Evolutionary conservation across 345 rosid genomes (phyloP).

Genomic region (Psidium friedrichsthalianum): DNA sequence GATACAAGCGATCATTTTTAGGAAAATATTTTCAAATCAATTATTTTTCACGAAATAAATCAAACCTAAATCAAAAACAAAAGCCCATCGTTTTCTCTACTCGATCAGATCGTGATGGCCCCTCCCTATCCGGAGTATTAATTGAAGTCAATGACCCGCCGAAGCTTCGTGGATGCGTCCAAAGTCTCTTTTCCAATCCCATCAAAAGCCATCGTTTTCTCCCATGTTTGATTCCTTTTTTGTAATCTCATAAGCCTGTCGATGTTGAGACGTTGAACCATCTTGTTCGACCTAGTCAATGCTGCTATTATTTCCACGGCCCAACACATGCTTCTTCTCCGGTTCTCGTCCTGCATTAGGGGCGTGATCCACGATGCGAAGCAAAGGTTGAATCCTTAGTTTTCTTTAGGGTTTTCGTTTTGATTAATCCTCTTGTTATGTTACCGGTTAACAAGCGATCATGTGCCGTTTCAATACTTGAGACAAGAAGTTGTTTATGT

Average conservation of each 20-base stretch:
- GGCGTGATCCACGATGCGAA: neutral
- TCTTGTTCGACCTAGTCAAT: neutral
- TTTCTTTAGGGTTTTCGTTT: neutral
- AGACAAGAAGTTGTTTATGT: neutral
- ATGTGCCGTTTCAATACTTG: neutral
- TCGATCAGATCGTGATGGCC: neutral
- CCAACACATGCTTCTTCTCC: neutral
- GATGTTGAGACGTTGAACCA: neutral
- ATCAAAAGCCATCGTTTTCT: neutral
- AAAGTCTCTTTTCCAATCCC: neutral
- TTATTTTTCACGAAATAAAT: fast-evolving
- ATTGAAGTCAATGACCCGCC: neutral
- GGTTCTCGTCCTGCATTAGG: neutral
- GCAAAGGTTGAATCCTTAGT: neutral
- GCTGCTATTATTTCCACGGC: neutral
- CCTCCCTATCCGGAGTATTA: neutral
- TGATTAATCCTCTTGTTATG: neutral
- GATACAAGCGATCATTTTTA: neutral
- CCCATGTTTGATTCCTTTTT: neutral
- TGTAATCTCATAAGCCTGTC: neutral
- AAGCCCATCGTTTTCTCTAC: neutral
- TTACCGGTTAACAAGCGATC: neutral
- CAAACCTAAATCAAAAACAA: neutral
- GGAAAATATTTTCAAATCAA: neutral
- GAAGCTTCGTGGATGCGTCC: neutral